These are phyloP conservation scores for Arabidopsis arenosa DNA, from an alignment of 345 rosid species.

Conservation along the genomic window DNA sequence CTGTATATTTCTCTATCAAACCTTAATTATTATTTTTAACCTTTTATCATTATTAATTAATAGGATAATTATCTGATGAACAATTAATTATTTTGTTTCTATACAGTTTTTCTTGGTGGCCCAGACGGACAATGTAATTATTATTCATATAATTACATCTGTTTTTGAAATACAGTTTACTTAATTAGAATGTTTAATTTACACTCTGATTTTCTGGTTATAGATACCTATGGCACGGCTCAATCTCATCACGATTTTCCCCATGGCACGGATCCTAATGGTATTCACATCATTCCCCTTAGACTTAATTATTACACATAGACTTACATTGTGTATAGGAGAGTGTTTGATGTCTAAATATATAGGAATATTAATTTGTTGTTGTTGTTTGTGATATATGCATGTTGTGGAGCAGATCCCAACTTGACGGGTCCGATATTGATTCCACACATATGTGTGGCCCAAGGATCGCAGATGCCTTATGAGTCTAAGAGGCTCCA, in stretches of 20 bases:
- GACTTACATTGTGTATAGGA: background rate
- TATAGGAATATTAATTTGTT: background rate
- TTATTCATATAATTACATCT: too few relatives aligned
- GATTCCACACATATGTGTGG: constrained; percentile 25
- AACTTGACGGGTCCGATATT: constrained; percentile 24
- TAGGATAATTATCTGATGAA: background rate
- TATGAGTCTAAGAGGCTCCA: constrained; percentile 31
- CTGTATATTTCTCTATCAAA: background rate
- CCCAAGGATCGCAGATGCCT: constrained; percentile 31
- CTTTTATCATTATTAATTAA: background rate
- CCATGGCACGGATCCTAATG: constrained; percentile 10
- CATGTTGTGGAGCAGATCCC: constrained; percentile 17
- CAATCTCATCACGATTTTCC: background rate
- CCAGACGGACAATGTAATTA: background rate
- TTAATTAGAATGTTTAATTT: too few relatives aligned
- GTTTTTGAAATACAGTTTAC: background rate
- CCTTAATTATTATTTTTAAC: too few relatives aligned
- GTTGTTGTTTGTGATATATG: background rate
- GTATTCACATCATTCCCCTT: background rate
- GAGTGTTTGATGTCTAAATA: too few relatives aligned
- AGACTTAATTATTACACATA: too few relatives aligned
- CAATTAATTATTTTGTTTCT: background rate
- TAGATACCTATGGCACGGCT: background rate
- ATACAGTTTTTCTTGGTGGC: background rate
- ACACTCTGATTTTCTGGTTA: background rate